Evolutionary conservation across 2,329 filamentous ascomycete species (phyloP), one percentile per base, ranked within the genome.

Genomic region (Fusarium fujikuroi): DNA sequence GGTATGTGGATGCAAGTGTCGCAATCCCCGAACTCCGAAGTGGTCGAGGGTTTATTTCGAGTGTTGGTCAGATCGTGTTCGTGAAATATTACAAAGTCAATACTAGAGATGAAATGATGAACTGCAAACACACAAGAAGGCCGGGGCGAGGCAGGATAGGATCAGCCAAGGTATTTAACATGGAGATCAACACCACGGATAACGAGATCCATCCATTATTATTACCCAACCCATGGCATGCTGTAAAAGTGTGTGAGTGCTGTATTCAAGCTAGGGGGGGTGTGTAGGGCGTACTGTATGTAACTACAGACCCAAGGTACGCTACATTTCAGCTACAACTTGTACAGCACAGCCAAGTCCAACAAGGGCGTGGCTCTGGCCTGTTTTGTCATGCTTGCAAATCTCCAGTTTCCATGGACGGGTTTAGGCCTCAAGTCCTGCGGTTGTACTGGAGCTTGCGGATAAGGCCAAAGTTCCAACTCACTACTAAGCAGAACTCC

Each of bases 311-410:
- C 18, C 39, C 16, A n/a, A 32, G 28, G 28, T 30, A 36, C 58
- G 63, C 49, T 56, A 56, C 50, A 54, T 36, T 34, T 53, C 47
- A 54, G 40, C 30, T 62, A 44, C 63, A 66, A 65, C 34, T 21
- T 47, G 44, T 43, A 32, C 53, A 63, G 54, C 25, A 43, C 61
- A 36, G 30, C 25, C 59, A 28, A 58, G 57, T 66, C n/a, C 43
- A 59, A 39, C 70, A 73, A 73, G 70, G 70, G 70, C 70, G 70
- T 74, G 63, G 39, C 36, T 50, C 42, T 36, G 58, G 49, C 46
- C 42, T 37, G 46, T 76, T 73, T 70, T 74, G 75, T 76, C 75
- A 76, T 77, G 75, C 72, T 77, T 77, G 72, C 70, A 76, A 77
- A 77, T 75, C 72, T 77, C 66, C 72, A 66, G 73, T 50, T 46